A percentile compares a stretch with the other conserved stretches of the same genome.
These are phyloP conservation scores for Trichophyton benhamiae DNA, from an alignment of 2,329 filamentous ascomycete species.

Conservation along the genomic window DNA sequence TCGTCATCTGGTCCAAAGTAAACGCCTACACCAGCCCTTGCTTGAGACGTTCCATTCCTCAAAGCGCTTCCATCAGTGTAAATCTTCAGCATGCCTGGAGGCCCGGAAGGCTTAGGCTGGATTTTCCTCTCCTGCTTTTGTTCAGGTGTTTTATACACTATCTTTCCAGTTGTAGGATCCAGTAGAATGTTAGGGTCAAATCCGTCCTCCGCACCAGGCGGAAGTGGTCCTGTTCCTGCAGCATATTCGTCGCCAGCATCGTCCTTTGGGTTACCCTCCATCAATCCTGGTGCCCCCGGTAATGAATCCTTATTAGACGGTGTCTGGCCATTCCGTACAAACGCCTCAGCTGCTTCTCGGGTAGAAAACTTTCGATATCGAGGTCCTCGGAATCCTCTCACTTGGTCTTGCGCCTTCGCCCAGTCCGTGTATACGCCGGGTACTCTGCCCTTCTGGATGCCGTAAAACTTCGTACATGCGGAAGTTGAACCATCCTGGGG, in stretches of 20 bases:
- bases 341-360: conserved; percentile 62
- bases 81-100: conserved; percentile 43
- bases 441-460: conserved; percentile 44
- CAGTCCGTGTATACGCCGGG: conserved; percentile 55
- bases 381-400: conserved; percentile 57
- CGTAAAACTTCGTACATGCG: conserved; percentile 43
- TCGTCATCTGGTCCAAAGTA: conserved; percentile 50
- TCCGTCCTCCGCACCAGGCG: conserved; percentile 45
- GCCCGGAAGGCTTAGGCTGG: conserved; percentile 27
- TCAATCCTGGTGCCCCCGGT: conserved; percentile 27
- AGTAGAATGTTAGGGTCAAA: conserved; percentile 49
- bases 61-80: conserved; percentile 53
- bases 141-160: conserved; percentile 44
- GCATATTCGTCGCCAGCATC: conserved; percentile 35
- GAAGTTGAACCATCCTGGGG: conserved; percentile 25
- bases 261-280: conserved; percentile 30
- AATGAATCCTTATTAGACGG: conserved; percentile 1
- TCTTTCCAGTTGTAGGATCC: conserved; percentile 41
- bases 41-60: conserved; percentile 44
- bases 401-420: conserved; percentile 59
- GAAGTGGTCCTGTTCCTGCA: conserved; percentile 45
- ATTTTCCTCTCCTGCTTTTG: conserved; percentile 39
- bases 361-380: conserved; percentile 58
- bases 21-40: conserved; percentile 50
- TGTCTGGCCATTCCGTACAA: conserved; percentile 39